These are phyloP conservation scores for Penicillium herquei DNA, from an alignment of 495 filamentous ascomycete genomes.

Conservation along the genomic window DNA sequence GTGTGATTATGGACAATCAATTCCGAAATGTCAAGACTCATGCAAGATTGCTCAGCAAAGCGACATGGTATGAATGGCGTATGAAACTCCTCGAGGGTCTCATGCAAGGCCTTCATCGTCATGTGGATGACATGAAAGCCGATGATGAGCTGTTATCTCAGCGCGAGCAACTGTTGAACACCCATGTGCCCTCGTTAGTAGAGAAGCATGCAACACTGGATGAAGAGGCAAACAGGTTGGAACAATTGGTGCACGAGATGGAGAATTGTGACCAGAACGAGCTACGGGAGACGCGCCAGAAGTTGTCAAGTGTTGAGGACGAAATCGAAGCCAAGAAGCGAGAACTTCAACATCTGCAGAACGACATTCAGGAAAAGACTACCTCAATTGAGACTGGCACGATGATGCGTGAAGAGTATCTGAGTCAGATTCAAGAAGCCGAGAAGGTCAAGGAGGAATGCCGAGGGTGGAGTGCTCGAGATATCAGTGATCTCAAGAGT, in stretches of 20 bases:
- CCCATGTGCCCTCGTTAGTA: slow-evolving; percentile 61
- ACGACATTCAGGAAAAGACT: slow-evolving; percentile 61
- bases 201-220: slow-evolving; percentile 59
- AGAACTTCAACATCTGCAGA: slow-evolving; percentile 61
- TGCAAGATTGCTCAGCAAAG: slow-evolving; percentile 83
- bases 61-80: slow-evolving; percentile 97
- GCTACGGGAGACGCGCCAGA: slow-evolving; percentile 62
- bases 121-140: slow-evolving; percentile 68
- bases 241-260: slow-evolving; percentile 70
- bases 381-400: slow-evolving; percentile 55
- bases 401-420: slow-evolving; percentile 64
- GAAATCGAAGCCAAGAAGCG: slow-evolving; percentile 67
- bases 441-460: slow-evolving; percentile 83
- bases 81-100: slow-evolving; percentile 85
- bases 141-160: slow-evolving; percentile 68
- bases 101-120: slow-evolving; percentile 72
- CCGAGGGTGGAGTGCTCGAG: slow-evolving; percentile 79
- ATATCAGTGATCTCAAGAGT: slow-evolving; percentile 75
- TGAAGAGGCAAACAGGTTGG: slow-evolving; percentile 60
- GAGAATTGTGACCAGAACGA: slow-evolving; percentile 77
- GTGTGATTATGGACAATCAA: slow-evolving; percentile 86
- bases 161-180: slow-evolving; percentile 64
- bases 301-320: slow-evolving; percentile 60
- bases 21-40: slow-evolving; percentile 96
- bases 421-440: slow-evolving; percentile 75